Evolutionary conservation across 495 filamentous ascomycete species (phyloP), one percentile per base, ranked within the genome.

Genomic region (Aspergillus steynii): DNA sequence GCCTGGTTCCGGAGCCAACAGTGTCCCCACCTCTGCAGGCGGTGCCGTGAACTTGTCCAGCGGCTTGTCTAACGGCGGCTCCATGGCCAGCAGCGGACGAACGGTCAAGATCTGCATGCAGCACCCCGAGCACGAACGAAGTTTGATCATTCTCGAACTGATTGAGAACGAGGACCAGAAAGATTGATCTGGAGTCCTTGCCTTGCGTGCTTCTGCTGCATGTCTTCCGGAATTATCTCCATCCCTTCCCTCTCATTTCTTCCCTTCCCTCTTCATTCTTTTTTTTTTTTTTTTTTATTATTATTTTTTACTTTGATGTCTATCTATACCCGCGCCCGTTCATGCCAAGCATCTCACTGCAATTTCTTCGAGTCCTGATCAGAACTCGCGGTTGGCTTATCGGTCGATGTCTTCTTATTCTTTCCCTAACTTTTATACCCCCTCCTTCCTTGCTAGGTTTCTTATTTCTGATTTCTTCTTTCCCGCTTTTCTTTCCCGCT

Each of bases 101-200:
- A 96, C 88, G 2, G 87, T 98, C 56, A 99, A 99, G 82, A 85
- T 99, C 47, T 90, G 89, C 63, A 94, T 98, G 91, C 91, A 92
- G 66, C 94, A 98, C 76, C 95, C 95, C 1, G 90, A 96, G 74
- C 78, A 88, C 60, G 81, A 90, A 52, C 83, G 89, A 27, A 87
- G 83, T 61, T 92, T 96, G 77, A 85, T 99, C 62, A 88, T 98
- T 56, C 74, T 98, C 63, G 96, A 98, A 74, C 82, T 99, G 83
- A 73, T 97, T 67, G 82, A 97, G 62, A 99, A 99, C 73, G 92
- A 96, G 70, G 93, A 91, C n/a, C 89, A 93, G 72, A 88, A 85
- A 72, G 93, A 97, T 57, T 81, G 60, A 66, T 46, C 29, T 2
- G 37, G 20, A 7, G 9, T 1, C n/a, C 26, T 52, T 52, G 50